Conservation (phyloP, 352 stramenopile genomes). For the Pilasporangium apinafurcum region DNA sequence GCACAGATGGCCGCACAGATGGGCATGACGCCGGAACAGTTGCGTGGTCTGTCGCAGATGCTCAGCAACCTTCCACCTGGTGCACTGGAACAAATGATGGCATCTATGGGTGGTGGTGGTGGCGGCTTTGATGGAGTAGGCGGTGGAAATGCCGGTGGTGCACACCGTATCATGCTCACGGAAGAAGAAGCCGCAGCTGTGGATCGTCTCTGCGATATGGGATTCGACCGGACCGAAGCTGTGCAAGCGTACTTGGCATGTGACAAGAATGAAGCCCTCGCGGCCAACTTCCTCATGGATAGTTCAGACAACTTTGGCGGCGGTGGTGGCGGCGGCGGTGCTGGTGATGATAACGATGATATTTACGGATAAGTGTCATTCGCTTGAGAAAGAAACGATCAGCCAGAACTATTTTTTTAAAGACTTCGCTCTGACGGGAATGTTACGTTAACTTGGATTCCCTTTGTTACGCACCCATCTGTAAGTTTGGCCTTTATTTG, state of each 20-base stretch:
- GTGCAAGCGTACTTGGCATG: conserved; percentile 98
- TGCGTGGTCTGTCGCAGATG: conserved; percentile 83
- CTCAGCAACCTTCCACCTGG: conserved; percentile 76
- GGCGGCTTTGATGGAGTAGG: conserved; percentile 38
- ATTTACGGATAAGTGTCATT: conserved; percentile 70
- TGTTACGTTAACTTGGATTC: no score
- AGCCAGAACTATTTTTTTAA: no score
- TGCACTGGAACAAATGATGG: conserved; percentile 85
- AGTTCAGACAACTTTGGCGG: conserved; percentile 66
- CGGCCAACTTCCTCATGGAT: conserved; percentile 99
- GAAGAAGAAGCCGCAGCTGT: conserved; percentile 77
- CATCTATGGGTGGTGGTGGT: conserved; percentile 52
- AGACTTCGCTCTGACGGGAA: no score
- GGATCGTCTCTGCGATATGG: conserved; percentile 77
- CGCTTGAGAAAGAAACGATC: no score
- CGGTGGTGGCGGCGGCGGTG: conserved; percentile 26
- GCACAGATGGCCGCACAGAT: conserved; percentile 80
- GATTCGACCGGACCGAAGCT: conserved; percentile 88
- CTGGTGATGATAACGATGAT: conserved; percentile 76
- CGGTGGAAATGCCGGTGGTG: conserved; percentile 22
- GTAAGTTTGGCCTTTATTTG: no score
- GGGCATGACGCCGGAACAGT: conserved; percentile 80
- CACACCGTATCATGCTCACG: conserved; percentile 68
- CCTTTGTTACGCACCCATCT: no score
- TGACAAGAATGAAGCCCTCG: conserved; percentile 99